Evolutionary conservation across 345 rosid genomes (phyloP), one percentile per base, ranked within the genome.

Genomic region (Aquilaria malaccensis): DNA sequence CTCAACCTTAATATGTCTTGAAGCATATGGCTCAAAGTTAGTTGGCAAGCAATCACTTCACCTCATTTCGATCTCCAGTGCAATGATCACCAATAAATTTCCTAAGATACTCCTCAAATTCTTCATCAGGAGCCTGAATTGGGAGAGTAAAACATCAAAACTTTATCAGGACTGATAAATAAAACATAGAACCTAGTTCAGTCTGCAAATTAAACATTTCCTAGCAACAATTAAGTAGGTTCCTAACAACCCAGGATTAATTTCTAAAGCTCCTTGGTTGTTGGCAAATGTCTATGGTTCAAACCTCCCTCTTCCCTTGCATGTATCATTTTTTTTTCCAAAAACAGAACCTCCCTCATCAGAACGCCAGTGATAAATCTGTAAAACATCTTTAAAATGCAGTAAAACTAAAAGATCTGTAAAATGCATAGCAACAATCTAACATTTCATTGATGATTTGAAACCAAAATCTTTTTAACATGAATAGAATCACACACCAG

Each of bases 91-190:
- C 80, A 48, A 85, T 75, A 70, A 85, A 82, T 71, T 84, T 90
- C 80, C 91, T 75, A 12, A 90, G 95, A 62, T 85, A 80, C 72
- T 94, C 97, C 79, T 94, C 99, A 80, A 88, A 94, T 70, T 94
- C 97, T 84, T 94, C 97, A 77, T 94, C 97, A 52, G 97, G 99
- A 67, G 97, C 99, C 99, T 94, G 60, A 71, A 67, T 64, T 49
- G 61, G 59, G 50, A 59, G 32, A 55, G 60, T 49, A 43, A 51
- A 51, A 52, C 43, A 65, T 58, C 45, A 37, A 30, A 41, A 52
- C 9, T 53, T 14, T 60, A 11, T 61, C 55, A 76, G 63, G 30
- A 57, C 5, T 50, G 61, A 58, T 43, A 72, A 45, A 72, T 47
- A 41, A 9, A 45, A 2, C 4, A 37, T 22, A 64, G 31, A 70